phyloP scores from a whole-genome alignment of 495 filamentous ascomycete genomes.

The Aspergillus homomorphus region DNA sequence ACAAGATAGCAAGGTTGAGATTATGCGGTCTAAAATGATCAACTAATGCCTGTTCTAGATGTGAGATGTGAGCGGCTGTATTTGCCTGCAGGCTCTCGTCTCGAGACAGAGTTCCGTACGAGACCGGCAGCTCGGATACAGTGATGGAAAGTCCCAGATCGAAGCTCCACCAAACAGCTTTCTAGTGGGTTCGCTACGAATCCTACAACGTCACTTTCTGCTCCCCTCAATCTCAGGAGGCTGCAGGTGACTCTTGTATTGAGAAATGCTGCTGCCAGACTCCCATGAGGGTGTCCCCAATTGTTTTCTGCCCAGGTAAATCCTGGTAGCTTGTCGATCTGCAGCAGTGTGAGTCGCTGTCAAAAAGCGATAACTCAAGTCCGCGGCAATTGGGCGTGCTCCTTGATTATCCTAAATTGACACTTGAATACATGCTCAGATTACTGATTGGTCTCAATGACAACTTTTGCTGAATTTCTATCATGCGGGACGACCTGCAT shows the following conservation, averaged over 20 bases:
- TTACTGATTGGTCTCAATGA: background rate
- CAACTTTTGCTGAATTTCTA: background rate
- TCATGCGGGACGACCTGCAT: background rate
- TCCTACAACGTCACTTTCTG: constrained; percentile 1
- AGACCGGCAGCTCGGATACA: constrained; percentile 2
- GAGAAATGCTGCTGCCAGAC: background rate
- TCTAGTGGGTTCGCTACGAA: constrained; percentile 3
- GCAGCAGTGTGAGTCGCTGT: background rate
- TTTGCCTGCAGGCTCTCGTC: background rate
- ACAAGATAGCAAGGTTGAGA: background rate
- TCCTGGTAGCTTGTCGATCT: background rate
- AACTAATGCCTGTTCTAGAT: background rate
- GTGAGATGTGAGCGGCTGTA: background rate
- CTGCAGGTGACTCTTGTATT: constrained; percentile 1
- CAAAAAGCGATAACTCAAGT: background rate
- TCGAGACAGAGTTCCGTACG: background rate
- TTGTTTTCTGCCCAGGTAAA: background rate
- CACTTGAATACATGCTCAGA: background rate
- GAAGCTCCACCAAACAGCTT: background rate
- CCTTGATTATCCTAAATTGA: background rate
- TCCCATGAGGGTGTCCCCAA: background rate
- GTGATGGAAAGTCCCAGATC: background rate
- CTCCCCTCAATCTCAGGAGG: background rate
- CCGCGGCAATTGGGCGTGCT: background rate
- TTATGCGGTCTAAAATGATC: background rate